These are phyloP conservation scores for Catharanthus roseus DNA, from an alignment of 257 asterid species.

Conservation along the genomic window DNA sequence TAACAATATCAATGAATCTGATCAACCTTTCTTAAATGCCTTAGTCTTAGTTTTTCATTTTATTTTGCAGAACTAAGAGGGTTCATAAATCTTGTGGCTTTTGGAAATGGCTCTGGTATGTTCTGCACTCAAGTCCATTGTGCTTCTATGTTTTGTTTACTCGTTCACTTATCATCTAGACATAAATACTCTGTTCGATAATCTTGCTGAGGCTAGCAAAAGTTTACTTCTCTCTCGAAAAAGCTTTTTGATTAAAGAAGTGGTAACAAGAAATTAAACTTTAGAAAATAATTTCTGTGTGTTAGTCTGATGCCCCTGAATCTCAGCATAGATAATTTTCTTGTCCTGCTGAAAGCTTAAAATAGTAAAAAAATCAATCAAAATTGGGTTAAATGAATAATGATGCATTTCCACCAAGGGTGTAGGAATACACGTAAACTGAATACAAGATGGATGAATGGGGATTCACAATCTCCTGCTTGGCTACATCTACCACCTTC, in stretches of 20 bases:
- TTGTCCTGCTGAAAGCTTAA: not conserved
- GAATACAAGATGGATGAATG: too few species aligned
- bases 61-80: conserved; percentile 44
- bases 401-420: too few species aligned
- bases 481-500: too few species aligned
- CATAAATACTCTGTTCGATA: not conserved
- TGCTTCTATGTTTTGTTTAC: not conserved
- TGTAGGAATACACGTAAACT: not conserved
- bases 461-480: too few species aligned
- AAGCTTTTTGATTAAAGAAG: not conserved
- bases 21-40: conserved; percentile 1
- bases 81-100: conserved; percentile 39
- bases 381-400: not conserved
- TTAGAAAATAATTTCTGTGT: too few species aligned
- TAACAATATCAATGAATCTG: conserved; percentile 7
- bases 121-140: not conserved
- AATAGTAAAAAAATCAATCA: not conserved
- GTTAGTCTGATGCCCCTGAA: too few species aligned
- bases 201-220: not conserved
- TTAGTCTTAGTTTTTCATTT: conserved; percentile 1
- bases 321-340: too few species aligned
- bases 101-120: conserved; percentile 82
- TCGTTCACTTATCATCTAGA: not conserved
- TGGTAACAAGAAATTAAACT: not conserved
- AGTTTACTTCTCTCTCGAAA: not conserved